Evolutionary conservation across 2,329 filamentous ascomycete genomes (phyloP), one percentile per base, ranked within the genome.

Genomic region (Lasiodiplodia citricola): DNA sequence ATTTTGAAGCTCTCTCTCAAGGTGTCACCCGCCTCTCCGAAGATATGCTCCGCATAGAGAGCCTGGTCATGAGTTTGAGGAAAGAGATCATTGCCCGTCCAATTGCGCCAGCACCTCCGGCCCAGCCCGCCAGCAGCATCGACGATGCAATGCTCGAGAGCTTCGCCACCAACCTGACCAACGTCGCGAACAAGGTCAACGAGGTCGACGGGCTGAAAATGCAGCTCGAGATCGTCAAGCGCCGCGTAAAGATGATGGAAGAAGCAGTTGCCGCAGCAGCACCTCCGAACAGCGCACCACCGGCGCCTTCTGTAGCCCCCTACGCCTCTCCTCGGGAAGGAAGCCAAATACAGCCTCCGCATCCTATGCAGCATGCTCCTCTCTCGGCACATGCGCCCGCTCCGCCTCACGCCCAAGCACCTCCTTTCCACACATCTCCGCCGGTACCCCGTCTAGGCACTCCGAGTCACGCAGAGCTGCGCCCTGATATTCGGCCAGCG

Each of bases 211-310:
- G 75, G 5, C 70, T 86, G 56, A 83, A 80, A 70, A 77, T 85
- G 71, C 81, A 82, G 62, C 74, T 85, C 13, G 82, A 84, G 62
- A 80, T 85, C 14, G 76, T 86, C 74, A 84, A 83, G 74, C 81
- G 82, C 67, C 82, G 81, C 56, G 75, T 85, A 25, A 75, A 78
- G 64, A 75, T 76, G 13, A 71, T 82, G 18, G 80, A 81, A 70
- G 78, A 64, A 18, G 21, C 28, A 6, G 41, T 50, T 10, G 47
- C 60, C n/a, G 21, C 58, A 82, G 38, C 52, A 37, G n/a, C 25
- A 25, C 69, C 47, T 21, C 66, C 16, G 10, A 64, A 11, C 60
- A 52, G 31, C 47, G 4, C 47, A 38, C 37, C 68, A 6, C 54
- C 60, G n/a, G 11, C 51, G 18, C 60, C 60, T 13, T 37, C 67